phyloP scores from a whole-genome alignment of 306 rosid genomes.

The Herpetospermum pedunculosum region DNA sequence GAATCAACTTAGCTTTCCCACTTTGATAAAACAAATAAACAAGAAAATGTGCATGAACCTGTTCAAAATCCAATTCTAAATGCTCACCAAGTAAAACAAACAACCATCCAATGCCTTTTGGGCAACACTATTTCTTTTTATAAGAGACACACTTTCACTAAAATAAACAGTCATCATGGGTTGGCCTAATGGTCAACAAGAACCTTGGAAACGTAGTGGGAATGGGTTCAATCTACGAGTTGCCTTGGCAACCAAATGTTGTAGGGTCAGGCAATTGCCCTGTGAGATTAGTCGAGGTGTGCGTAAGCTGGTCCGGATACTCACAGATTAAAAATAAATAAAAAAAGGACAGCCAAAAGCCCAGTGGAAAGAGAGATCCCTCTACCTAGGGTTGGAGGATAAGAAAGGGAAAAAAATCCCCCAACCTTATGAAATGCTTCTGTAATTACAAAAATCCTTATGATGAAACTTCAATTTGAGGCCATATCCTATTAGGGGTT shows the following conservation, averaged over 20 bases:
- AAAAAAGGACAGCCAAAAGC: background rate
- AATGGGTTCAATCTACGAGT: no score
- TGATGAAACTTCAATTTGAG: background rate
- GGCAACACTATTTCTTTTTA: background rate
- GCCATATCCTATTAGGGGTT: no score
- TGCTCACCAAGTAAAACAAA: background rate
- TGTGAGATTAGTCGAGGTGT: no score
- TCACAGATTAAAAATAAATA: no score
- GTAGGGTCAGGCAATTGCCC: no score
- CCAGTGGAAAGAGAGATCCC: no score
- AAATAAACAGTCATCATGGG: no score
- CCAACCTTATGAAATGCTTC: background rate
- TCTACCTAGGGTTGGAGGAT: no score
- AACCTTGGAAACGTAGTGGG: no score
- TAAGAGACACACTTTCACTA: background rate
- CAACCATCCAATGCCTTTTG: slow-evolving; percentile 3
- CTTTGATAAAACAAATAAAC: slow-evolving; percentile 7
- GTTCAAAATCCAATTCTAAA: background rate
- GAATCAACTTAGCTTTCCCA: slow-evolving; percentile 13
- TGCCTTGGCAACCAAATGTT: no score
- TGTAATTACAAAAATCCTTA: background rate
- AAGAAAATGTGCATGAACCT: background rate
- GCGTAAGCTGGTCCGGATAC: no score
- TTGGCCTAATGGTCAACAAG: no score
- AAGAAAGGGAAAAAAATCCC: background rate